These are phyloP conservation scores for Chimonanthus salicifolius DNA, from an alignment of 164 flowering plant species.

Conservation along the genomic window DNA sequence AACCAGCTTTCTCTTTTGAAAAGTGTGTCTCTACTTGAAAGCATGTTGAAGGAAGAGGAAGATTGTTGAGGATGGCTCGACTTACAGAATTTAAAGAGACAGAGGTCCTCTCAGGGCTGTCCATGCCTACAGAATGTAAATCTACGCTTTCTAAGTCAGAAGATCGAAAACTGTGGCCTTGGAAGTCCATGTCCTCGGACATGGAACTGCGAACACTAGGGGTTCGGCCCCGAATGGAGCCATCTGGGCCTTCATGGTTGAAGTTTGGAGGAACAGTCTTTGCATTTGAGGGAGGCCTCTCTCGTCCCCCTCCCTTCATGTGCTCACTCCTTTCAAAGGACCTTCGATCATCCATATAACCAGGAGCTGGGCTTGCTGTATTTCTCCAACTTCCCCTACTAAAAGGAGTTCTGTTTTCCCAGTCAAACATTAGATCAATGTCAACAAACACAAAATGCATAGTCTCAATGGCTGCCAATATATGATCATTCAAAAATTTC, in stretches of 20 bases:
- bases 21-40: too few relatives aligned
- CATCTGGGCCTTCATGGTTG: background rate
- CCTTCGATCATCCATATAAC: conserved; percentile 16
- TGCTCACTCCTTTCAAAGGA: conserved; percentile 16
- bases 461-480: too few relatives aligned
- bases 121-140: conserved; percentile 13
- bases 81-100: conserved; percentile 3
- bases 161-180: conserved; percentile 23
- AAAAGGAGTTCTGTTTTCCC: conserved; percentile 14
- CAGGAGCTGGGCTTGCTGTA: background rate
- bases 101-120: conserved; percentile 12
- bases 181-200: conserved; percentile 24
- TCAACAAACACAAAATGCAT: too few relatives aligned
- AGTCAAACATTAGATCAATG: too few relatives aligned
- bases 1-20: too few relatives aligned
- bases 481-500: too few relatives aligned
- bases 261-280: conserved; percentile 15
- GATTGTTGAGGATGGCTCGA: background rate
- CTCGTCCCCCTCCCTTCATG: conserved; percentile 9
- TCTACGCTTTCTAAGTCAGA: conserved; percentile 37
- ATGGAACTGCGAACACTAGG: conserved; percentile 22
- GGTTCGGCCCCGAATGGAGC: background rate
- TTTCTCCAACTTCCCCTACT: conserved; percentile 11
- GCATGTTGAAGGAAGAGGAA: background rate
- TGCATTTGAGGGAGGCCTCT: conserved; percentile 12